Evolutionary conservation across 768 basidiomycete species (phyloP).

Genomic region (Kwoniella newhampshirensis): DNA sequence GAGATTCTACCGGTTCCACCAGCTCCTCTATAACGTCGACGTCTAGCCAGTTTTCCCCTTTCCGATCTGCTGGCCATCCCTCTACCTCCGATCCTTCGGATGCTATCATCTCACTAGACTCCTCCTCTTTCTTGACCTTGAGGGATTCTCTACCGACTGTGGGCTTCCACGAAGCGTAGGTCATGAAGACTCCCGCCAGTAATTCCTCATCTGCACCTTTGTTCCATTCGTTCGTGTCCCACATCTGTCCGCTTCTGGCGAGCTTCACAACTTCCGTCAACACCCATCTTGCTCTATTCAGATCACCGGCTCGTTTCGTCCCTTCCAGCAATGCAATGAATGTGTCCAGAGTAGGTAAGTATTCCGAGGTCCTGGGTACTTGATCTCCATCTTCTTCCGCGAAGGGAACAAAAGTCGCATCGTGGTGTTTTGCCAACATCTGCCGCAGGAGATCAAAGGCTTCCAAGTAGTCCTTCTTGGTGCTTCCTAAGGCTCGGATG

Average conservation of each 20-base stretch:
- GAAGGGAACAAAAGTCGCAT: constrained; percentile 56
- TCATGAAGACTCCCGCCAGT: constrained; percentile 81
- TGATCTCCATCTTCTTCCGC: constrained; percentile 24
- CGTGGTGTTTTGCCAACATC: constrained; percentile 78
- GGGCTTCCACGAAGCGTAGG: constrained; percentile 76
- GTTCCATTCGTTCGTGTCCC: constrained; percentile 12
- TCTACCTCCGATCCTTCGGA: constrained; percentile 3
- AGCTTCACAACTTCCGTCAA: constrained; percentile 73
- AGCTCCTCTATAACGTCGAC: constrained; percentile 15
- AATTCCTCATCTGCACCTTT: constrained; percentile 62
- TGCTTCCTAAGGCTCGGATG: constrained; percentile 71
- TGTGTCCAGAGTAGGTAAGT: constrained; percentile 64
- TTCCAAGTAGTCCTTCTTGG: constrained; percentile 68
- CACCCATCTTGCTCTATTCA: constrained; percentile 82
- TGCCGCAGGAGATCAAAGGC: constrained; percentile 78
- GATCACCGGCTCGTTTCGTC: constrained; percentile 79
- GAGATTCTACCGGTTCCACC: constrained; percentile 3
- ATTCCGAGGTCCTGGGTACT: constrained; percentile 53
- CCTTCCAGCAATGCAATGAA: constrained; percentile 87
- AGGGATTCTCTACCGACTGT: constrained; percentile 64
- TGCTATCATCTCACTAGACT: constrained; percentile 11
- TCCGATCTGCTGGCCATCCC: background rate
- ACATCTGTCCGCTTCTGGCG: constrained; percentile 21
- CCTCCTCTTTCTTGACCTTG: constrained; percentile 45
- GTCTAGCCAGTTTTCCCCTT: constrained; percentile 18